Percentiles rank a stretch among this genome's conserved stretches.
These are phyloP conservation scores for Capsella bursapastoris DNA, from an alignment of 345 rosid species.

Conservation along the genomic window DNA sequence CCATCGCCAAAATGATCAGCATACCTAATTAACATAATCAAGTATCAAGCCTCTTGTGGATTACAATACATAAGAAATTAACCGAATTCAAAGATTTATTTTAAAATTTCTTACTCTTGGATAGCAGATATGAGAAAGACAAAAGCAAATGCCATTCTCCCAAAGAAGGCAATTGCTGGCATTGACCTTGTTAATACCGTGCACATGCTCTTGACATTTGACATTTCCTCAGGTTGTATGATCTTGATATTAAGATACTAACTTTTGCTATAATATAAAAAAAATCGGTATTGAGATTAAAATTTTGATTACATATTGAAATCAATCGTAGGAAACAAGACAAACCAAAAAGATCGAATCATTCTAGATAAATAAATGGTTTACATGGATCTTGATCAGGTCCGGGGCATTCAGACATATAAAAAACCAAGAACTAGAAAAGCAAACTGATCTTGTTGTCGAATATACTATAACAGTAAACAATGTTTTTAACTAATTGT, in stretches of 20 bases:
- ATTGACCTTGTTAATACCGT: slow-evolving; percentile 37
- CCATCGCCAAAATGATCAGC: slow-evolving; percentile 46
- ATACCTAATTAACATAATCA: slow-evolving; percentile 13
- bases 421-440: slow-evolving; percentile 1
- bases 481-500: not conserved
- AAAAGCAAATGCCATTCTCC: slow-evolving; percentile 41
- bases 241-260: no score
- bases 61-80: not conserved
- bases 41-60: slow-evolving; percentile 10
- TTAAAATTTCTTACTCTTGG: slow-evolving; percentile 38
- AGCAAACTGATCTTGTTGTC: not conserved
- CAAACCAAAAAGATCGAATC: not conserved
- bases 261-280: not conserved
- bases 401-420: not conserved
- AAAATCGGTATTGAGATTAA: not conserved
- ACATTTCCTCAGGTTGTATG: slow-evolving; percentile 5
- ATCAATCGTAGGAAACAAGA: not conserved
- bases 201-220: slow-evolving; percentile 26
- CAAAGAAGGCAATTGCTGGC: slow-evolving; percentile 45
- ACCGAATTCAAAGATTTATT: not conserved
- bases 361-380: not conserved
- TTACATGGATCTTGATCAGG: slow-evolving; percentile 11
- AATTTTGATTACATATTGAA: not conserved
- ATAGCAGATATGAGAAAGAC: slow-evolving; percentile 43
- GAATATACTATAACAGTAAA: slow-evolving; percentile 4